Percentiles rank a stretch among this genome's conserved stretches.
phyloP scores from a whole-genome alignment of 208 protist genomes.

The Trichomonas tenax region DNA sequence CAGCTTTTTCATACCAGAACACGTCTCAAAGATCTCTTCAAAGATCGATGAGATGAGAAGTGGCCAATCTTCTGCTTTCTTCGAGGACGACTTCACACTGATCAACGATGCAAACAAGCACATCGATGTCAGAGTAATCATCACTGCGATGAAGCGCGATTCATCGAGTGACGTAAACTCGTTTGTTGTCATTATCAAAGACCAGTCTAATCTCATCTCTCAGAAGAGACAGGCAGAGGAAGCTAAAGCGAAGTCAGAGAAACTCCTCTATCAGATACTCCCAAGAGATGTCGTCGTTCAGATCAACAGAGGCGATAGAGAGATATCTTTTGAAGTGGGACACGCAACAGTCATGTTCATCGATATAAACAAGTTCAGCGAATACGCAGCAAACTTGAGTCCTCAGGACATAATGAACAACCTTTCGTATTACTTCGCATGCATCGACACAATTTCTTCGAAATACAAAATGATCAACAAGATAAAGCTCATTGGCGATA shows the following conservation, averaged over 20 bases:
- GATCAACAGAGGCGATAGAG: background rate
- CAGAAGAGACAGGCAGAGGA: background rate
- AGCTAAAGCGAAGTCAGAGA: background rate
- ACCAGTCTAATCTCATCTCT: background rate
- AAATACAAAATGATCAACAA: background rate
- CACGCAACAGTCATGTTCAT: background rate
- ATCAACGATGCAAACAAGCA: background rate
- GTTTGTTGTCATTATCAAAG: background rate
- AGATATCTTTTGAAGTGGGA: background rate
- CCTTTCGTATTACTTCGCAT: background rate
- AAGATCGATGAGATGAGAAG: background rate
- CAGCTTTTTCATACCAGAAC: background rate
- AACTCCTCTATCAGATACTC: background rate
- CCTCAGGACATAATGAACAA: background rate
- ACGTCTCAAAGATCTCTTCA: background rate
- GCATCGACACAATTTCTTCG: background rate
- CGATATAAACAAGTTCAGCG: background rate
- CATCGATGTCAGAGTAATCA: background rate
- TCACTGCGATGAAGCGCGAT: background rate
- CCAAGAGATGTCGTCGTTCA: background rate
- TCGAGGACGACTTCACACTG: background rate
- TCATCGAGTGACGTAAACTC: background rate
- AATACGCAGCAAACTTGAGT: background rate
- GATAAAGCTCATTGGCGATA: no score
- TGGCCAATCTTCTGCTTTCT: background rate